Conservation (phyloP, 169 alveolate genomes). For the Eimeria mitis region DNA sequence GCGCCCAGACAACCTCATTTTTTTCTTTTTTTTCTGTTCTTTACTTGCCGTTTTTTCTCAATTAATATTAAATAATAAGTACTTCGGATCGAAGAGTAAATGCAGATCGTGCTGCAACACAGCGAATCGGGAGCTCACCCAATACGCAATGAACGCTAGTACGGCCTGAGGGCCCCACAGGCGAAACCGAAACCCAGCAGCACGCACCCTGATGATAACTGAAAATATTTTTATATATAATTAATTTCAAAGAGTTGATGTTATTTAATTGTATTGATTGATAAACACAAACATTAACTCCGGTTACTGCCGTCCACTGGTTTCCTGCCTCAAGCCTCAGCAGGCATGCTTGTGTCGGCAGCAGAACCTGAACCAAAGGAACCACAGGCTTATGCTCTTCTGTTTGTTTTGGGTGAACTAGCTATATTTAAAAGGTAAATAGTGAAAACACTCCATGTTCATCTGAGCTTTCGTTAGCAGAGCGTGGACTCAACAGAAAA, state of each 20-base stretch:
- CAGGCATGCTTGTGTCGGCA: not conserved
- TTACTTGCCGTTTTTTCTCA: not conserved
- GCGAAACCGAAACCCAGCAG: not conserved
- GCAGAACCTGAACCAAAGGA: not conserved
- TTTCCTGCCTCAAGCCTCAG: not conserved
- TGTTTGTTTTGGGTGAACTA: not conserved
- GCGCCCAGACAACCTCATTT: not conserved
- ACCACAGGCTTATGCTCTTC: not conserved
- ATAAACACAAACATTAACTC: not conserved
- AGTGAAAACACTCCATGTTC: not conserved
- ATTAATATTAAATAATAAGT: not conserved
- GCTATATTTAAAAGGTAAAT: not conserved
- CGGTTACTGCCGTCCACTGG: slow-evolving; percentile 4
- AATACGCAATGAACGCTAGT: not conserved
- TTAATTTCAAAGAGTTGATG: not conserved
- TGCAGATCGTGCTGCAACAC: not conserved
- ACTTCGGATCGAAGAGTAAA: not conserved
- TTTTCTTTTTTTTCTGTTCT: not conserved
- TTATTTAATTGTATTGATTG: not conserved
- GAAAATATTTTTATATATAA: not conserved
- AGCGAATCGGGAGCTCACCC: not conserved
- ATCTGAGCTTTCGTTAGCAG: not conserved
- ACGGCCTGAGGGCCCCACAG: slow-evolving; percentile 14
- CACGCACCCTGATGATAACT: not conserved
- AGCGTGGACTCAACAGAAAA: not conserved